phyloP scores from a whole-genome alignment of 2,329 filamentous ascomycete genomes.

The Diaporthe sp. region DNA sequence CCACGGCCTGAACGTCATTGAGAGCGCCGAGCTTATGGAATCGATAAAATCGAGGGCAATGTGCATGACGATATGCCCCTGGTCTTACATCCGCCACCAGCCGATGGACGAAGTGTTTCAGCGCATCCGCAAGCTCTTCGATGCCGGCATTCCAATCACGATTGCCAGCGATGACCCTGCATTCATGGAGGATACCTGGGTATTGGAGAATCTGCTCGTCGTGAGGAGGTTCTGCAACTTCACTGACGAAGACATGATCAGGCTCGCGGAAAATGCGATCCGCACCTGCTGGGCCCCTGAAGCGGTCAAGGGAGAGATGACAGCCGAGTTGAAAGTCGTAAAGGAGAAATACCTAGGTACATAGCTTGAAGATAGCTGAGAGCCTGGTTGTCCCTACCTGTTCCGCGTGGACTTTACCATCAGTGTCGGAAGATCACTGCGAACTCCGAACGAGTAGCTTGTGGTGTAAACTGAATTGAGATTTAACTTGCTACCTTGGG shows the following conservation, averaged over 20 bases:
- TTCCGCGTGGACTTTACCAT: not conserved
- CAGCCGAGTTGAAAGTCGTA: not conserved
- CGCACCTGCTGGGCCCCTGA: constrained; percentile 62
- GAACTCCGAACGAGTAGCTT: not conserved
- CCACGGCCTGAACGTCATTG: constrained; percentile 57
- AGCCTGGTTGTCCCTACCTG: not conserved
- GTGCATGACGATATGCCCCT: constrained; percentile 58
- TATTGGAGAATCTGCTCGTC: constrained; percentile 62
- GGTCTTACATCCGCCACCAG: constrained; percentile 58
- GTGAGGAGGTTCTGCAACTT: constrained; percentile 57
- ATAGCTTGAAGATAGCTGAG: not conserved
- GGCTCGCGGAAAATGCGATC: constrained; percentile 57
- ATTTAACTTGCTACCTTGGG: no score
- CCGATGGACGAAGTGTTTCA: constrained; percentile 58
- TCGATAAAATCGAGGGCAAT: constrained; percentile 51
- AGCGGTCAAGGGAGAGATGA: constrained; percentile 51
- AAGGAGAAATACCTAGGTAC: not conserved
- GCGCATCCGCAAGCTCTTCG: constrained; percentile 58
- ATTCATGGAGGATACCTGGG: constrained; percentile 65
- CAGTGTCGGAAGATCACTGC: not conserved
- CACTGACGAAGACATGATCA: constrained; percentile 57
- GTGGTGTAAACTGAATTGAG: no score
- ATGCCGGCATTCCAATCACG: constrained; percentile 60
- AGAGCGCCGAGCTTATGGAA: constrained; percentile 50
- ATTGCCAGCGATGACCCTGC: constrained; percentile 65